Evolutionary conservation across 2,329 filamentous ascomycete species (phyloP).

Genomic region (Scopulariopsis brevicaulis): DNA sequence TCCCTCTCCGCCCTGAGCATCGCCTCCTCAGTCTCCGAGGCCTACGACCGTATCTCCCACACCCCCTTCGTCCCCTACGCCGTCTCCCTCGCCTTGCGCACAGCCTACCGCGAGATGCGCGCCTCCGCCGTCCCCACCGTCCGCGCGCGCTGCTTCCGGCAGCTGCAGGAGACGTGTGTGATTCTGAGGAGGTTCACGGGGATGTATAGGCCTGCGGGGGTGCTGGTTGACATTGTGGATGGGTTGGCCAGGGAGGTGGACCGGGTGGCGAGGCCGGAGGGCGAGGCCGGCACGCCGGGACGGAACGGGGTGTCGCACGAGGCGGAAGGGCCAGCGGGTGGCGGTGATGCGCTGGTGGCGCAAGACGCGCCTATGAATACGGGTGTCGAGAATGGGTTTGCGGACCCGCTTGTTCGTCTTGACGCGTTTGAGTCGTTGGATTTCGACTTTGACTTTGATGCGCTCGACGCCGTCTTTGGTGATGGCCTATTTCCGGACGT

Average conservation of each 20-base stretch:
- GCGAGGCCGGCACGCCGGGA: not conserved
- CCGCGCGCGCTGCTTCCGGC: not conserved
- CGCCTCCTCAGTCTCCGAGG: not conserved
- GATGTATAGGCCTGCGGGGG: not conserved
- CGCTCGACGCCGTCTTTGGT: not conserved
- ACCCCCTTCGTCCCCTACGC: constrained; percentile 1
- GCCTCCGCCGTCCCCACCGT: not conserved
- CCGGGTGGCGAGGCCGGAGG: constrained; percentile 30
- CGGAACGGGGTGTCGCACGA: not conserved
- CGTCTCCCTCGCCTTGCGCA: not conserved
- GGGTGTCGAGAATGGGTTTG: not conserved
- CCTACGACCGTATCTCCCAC: not conserved
- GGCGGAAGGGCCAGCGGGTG: not conserved
- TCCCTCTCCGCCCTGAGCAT: not conserved
- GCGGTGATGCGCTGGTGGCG: not conserved
- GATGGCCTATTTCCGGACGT: not conserved
- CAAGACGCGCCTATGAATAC: not conserved
- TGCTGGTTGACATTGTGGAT: constrained; percentile 38
- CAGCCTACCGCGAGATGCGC: constrained; percentile 2
- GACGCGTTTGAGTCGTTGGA: not conserved
- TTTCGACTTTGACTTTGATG: not conserved
- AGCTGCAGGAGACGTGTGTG: not conserved
- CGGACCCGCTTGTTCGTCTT: not conserved
- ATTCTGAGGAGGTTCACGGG: not conserved
- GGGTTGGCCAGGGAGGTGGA: constrained; percentile 51